Evolutionary conservation across 1,284 basidiomycete genomes (phyloP).

Genomic region (Athelia psychrophila): DNA sequence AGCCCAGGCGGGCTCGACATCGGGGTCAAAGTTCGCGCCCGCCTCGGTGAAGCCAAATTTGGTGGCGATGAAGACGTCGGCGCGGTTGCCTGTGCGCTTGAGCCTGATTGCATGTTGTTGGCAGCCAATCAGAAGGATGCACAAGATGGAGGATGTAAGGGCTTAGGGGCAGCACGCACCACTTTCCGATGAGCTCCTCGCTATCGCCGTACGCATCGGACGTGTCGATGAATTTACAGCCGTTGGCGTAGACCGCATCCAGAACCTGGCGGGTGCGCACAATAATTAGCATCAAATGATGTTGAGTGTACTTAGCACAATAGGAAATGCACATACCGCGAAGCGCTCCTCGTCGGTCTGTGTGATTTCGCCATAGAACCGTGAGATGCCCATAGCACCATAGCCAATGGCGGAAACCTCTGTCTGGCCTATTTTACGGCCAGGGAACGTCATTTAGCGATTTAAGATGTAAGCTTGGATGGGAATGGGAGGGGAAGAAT

Average conservation of each 20-base stretch:
- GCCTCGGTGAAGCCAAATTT: slow-evolving; percentile 33
- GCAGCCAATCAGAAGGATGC: background rate
- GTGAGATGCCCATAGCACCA: slow-evolving; percentile 25
- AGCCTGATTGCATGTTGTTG: slow-evolving; percentile 22
- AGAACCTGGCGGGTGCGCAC: slow-evolving; percentile 13
- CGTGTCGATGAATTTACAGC: slow-evolving; percentile 22
- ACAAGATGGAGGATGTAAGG: background rate
- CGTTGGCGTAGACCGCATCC: slow-evolving; percentile 14
- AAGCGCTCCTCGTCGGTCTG: slow-evolving; percentile 22
- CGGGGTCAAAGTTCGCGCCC: background rate
- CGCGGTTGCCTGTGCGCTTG: slow-evolving; percentile 32
- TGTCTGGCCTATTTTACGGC: slow-evolving; percentile 19
- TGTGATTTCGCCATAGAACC: slow-evolving; percentile 17
- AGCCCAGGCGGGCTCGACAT: too few species aligned
- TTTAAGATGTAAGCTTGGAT: too few species aligned
- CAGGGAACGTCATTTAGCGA: slow-evolving; percentile 10
- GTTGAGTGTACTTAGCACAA: too few species aligned
- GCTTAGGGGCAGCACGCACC: slow-evolving; percentile 13
- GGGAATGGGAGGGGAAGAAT: too few species aligned
- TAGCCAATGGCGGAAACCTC: slow-evolving; percentile 23
- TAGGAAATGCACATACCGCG: slow-evolving; percentile 11
- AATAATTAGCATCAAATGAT: too few species aligned
- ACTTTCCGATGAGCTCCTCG: slow-evolving; percentile 25
- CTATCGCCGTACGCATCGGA: slow-evolving; percentile 20
- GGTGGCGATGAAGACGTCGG: slow-evolving; percentile 44